phyloP scores from a whole-genome alignment of 345 rosid genomes.

The Pistacia integerrima region DNA sequence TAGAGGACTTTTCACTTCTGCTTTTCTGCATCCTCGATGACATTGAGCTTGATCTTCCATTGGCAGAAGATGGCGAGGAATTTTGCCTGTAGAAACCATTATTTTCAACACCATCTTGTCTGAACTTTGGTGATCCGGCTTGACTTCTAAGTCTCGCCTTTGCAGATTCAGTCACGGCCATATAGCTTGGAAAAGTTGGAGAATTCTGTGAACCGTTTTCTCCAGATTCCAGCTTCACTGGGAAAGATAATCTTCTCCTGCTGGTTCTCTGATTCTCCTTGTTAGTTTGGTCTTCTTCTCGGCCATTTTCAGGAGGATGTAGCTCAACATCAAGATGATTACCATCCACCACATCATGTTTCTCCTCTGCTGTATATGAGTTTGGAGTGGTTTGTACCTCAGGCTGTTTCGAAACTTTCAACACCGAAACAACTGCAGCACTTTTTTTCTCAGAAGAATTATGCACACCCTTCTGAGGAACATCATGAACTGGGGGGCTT shows the following conservation, averaged over 20 bases:
- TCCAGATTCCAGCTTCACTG: slow-evolving; percentile 20
- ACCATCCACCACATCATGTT: not conserved
- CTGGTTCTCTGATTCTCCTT: slow-evolving; percentile 18
- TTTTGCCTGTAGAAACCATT: slow-evolving; percentile 14
- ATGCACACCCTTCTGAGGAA: not conserved
- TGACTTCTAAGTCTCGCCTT: slow-evolving; percentile 28
- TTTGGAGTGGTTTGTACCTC: slow-evolving; percentile 11
- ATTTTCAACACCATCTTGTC: slow-evolving; percentile 21
- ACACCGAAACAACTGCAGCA: not conserved
- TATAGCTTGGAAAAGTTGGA: slow-evolving; percentile 27
- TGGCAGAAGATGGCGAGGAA: slow-evolving; percentile 23
- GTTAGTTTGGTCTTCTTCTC: slow-evolving; percentile 7
- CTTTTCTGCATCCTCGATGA: slow-evolving; percentile 25
- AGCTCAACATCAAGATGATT: not conserved
- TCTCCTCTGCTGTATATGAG: slow-evolving; percentile 6
- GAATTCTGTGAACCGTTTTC: slow-evolving; percentile 13
- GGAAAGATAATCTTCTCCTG: slow-evolving; percentile 21
- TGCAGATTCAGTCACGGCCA: slow-evolving; percentile 37
- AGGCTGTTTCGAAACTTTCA: slow-evolving; percentile 12
- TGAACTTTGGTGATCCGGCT: slow-evolving; percentile 21
- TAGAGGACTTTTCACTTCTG: not conserved
- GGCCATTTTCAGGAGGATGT: slow-evolving; percentile 7
- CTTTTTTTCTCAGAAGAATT: slow-evolving; percentile 6
- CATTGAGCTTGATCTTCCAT: slow-evolving; percentile 18
- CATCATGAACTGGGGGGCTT: not conserved